Conservation (phyloP, 768 basidiomycete genomes). For the Tephrocybe sp. region DNA sequence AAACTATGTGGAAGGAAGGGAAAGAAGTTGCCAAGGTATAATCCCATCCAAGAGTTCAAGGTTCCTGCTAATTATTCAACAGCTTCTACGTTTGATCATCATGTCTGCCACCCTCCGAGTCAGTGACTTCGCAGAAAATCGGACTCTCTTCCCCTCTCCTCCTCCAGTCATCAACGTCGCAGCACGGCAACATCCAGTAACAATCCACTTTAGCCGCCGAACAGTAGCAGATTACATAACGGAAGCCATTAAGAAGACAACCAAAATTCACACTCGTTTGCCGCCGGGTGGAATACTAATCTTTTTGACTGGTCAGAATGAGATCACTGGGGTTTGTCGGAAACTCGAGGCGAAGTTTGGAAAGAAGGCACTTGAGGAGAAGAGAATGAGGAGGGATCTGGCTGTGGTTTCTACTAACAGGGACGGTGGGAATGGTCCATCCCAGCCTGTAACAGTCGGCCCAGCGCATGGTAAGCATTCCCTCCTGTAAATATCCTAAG, state of each 20-base stretch:
- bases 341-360: conserved; percentile 81
- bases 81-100: conserved; percentile 91
- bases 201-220: conserved; percentile 87
- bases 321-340: conserved; percentile 84
- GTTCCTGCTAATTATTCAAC: conserved; percentile 8
- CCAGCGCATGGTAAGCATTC: conserved; percentile 47
- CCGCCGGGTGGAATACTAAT: conserved; percentile 93
- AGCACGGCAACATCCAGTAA: conserved; percentile 93
- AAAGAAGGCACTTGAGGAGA: conserved; percentile 56
- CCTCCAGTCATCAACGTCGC: conserved; percentile 93
- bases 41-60: conserved; percentile 2
- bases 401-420: conserved; percentile 22
- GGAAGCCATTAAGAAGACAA: conserved; percentile 87
- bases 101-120: conserved; percentile 99
- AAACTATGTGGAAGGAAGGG: conserved; percentile 83
- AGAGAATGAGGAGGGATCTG: conserved; percentile 36
- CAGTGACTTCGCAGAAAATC: conserved; percentile 89
- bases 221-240: conserved; percentile 87
- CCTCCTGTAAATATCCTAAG: conserved; percentile 5
- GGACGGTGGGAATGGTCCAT: conserved; percentile 25
- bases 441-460: conserved; percentile 27
- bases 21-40: conserved; percentile 69
- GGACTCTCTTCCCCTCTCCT: conserved; percentile 70
- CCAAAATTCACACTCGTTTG: conserved; percentile 89
- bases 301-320: conserved; percentile 95